phyloP scores from a whole-genome alignment of 1,139 yeast species.

The Diutina rugosa region DNA sequence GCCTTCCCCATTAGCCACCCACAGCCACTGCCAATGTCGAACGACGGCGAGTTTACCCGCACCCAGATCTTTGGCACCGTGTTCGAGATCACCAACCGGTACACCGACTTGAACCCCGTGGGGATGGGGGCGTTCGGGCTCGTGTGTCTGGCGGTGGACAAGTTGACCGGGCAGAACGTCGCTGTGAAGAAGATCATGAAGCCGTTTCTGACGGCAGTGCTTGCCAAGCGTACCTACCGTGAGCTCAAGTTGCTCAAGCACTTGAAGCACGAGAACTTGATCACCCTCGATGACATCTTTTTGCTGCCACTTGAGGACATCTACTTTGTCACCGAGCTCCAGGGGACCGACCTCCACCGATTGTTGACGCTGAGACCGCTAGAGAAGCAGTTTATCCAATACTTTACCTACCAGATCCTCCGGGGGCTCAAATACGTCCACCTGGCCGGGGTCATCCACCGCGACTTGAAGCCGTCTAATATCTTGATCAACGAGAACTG shows the following conservation, averaged over 20 bases:
- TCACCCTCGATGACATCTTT: constrained; percentile 87
- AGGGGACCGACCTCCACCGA: constrained; percentile 93
- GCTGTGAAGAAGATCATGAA: constrained; percentile 97
- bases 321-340: constrained; percentile 90
- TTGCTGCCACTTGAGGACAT: constrained; percentile 93
- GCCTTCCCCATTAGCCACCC: background rate
- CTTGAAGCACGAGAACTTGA: constrained; percentile 86
- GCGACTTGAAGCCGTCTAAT: constrained; percentile 90
- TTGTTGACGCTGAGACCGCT: constrained; percentile 84
- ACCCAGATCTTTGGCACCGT: constrained; percentile 75
- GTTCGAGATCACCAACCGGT: constrained; percentile 85
- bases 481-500: constrained; percentile 90
- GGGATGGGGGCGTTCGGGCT: constrained; percentile 99
- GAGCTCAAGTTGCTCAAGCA: constrained; percentile 90
- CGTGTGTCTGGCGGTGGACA: constrained; percentile 93
- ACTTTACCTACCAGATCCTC: constrained; percentile 84
- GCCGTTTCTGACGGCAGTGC: constrained; percentile 88
- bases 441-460: constrained; percentile 92
- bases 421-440: constrained; percentile 93
- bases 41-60: constrained; percentile 20
- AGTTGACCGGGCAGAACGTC: constrained; percentile 80
- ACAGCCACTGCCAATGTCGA: constrained; percentile 8
- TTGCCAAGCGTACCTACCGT: constrained; percentile 92
- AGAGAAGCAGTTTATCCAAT: constrained; percentile 92
- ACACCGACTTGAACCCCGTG: constrained; percentile 88